These are phyloP conservation scores for Colletotrichum zoysiae DNA, from an alignment of 2,329 filamentous ascomycete species.

Conservation along the genomic window DNA sequence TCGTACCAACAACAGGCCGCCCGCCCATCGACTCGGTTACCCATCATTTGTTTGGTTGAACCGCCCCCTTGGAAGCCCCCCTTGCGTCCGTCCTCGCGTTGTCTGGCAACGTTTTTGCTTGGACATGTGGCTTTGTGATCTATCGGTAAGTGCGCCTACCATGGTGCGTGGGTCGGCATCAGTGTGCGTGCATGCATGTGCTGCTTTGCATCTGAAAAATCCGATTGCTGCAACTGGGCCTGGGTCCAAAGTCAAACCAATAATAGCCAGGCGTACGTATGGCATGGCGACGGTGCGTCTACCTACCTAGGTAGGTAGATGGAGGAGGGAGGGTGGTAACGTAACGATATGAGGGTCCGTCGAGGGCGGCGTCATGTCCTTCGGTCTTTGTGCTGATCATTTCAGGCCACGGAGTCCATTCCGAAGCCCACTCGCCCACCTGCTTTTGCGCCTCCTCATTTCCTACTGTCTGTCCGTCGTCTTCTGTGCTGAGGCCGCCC, in stretches of 20 bases:
- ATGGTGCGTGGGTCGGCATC: not conserved
- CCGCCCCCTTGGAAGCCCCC: conserved; percentile 9
- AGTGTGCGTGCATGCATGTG: not conserved
- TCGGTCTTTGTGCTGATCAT: conserved; percentile 25
- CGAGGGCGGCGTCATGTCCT: not conserved
- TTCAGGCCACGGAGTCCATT: conserved; percentile 41
- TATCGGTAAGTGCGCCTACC: conserved; percentile 4
- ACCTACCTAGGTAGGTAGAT: not conserved
- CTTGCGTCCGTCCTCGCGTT: not conserved
- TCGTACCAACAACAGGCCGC: not conserved
- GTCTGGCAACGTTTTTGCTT: not conserved
- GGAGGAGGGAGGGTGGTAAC: not conserved
- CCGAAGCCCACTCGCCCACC: conserved; percentile 45
- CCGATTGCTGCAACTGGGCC: conserved; percentile 19
- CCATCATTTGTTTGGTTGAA: conserved; percentile 3
- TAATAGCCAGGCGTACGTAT: not conserved
- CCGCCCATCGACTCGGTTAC: not conserved
- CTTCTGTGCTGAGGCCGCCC: not conserved
- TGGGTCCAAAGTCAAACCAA: conserved; percentile 3
- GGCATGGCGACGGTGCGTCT: not conserved
- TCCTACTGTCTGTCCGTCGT: not conserved
- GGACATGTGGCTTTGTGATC: not conserved
- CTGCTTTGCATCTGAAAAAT: not conserved
- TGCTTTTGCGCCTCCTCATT: not conserved
- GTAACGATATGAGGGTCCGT: not conserved